Evolutionary conservation across 1,284 basidiomycete genomes (phyloP).

Genomic region (Cryptococcus amylolentus): DNA sequence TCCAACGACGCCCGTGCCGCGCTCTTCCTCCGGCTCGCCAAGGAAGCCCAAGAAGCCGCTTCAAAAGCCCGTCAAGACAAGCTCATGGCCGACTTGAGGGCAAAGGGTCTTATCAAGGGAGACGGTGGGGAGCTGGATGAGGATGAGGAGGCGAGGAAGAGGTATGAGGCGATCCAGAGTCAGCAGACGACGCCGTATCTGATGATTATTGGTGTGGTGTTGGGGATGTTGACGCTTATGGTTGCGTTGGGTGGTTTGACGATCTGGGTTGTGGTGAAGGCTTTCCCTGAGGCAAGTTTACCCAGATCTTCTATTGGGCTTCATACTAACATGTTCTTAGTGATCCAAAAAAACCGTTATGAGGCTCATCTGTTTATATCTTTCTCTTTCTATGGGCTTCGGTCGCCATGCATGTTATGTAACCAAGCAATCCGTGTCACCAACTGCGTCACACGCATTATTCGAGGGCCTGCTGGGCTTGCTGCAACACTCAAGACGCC

Average conservation of each 20-base stretch:
- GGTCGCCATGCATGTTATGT: too few species aligned
- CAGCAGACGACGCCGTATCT: conserved; percentile 16
- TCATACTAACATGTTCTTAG: too few species aligned
- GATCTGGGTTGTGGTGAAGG: conserved; percentile 27
- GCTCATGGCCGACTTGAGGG: conserved; percentile 32
- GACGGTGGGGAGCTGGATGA: conserved; percentile 13
- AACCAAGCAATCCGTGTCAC: too few species aligned
- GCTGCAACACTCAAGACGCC: too few species aligned
- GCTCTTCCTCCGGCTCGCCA: conserved; percentile 34
- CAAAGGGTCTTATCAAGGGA: conserved; percentile 29
- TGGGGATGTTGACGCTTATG: conserved; percentile 30
- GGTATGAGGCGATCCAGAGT: conserved; percentile 13
- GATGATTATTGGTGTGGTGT: conserved; percentile 20
- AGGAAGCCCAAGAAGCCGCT: conserved; percentile 26
- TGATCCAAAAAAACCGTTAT: too few species aligned
- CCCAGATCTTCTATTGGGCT: too few species aligned
- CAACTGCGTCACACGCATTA: too few species aligned
- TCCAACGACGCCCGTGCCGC: conserved; percentile 57
- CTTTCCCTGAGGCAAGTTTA: conserved; percentile 18
- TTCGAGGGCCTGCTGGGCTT: too few species aligned
- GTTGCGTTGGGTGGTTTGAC: conserved; percentile 19
- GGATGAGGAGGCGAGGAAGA: conserved; percentile 18
- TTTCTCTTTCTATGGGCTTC: too few species aligned
- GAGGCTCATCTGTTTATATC: too few species aligned
- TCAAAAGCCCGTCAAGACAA: conserved; percentile 26